These are phyloP conservation scores for Astragalus glycyphyllos DNA, from an alignment of 306 rosid species.

Conservation along the genomic window DNA sequence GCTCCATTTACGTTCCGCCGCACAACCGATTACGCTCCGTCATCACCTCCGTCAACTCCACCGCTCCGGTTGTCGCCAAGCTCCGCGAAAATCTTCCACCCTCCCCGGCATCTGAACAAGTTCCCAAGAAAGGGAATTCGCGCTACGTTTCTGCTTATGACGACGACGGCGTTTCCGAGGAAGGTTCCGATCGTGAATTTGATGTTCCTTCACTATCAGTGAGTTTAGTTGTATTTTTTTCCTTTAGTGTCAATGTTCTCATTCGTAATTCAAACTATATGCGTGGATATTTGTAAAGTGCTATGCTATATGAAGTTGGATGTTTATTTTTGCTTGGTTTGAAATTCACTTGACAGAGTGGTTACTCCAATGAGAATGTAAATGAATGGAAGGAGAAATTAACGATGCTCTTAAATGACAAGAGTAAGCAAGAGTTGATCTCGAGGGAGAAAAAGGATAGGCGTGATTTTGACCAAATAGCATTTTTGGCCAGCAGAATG, in stretches of 20 bases:
- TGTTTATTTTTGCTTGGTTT: conserved; percentile 23
- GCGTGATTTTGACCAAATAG: conserved; percentile 75
- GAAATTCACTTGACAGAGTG: conserved; percentile 54
- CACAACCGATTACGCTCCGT: conserved; percentile 85
- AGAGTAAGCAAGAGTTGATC: conserved; percentile 74
- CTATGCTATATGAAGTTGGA: neutral
- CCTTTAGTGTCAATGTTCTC: neutral
- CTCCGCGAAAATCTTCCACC: conserved; percentile 45
- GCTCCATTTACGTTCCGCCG: conserved; percentile 83
- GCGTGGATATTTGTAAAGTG: conserved; percentile 3
- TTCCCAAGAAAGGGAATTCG: conserved; percentile 44
- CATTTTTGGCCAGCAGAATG: conserved; percentile 77
- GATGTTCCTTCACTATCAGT: conserved; percentile 54
- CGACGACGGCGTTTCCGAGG: conserved; percentile 59
- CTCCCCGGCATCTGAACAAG: conserved; percentile 47
- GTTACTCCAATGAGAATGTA: conserved; percentile 44
- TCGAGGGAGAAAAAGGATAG: conserved; percentile 88
- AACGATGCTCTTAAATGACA: conserved; percentile 60
- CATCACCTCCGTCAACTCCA: conserved; percentile 47
- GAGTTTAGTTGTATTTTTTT: conserved; percentile 17
- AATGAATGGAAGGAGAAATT: conserved; percentile 73
- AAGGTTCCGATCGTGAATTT: conserved; percentile 58
- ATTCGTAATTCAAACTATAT: neutral
- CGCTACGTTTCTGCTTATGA: conserved; percentile 60
- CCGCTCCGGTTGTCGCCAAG: conserved; percentile 53